A percentile compares a stretch with the other conserved stretches of the same genome.
Evolutionary conservation across 345 rosid species (phyloP).

Genomic region (Linum lewisii): DNA sequence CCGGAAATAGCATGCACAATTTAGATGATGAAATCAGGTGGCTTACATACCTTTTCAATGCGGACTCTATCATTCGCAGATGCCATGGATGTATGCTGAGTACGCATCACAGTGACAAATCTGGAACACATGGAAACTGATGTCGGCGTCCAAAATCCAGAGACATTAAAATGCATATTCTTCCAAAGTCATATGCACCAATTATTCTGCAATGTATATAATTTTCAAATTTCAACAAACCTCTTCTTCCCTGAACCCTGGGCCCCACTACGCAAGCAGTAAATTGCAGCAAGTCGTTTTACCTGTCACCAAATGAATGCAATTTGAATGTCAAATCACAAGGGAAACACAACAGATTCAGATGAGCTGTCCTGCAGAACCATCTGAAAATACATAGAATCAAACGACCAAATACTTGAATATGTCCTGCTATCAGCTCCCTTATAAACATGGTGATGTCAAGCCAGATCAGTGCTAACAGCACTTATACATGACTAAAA

Average conservation of each 20-base stretch:
- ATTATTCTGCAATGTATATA: background rate
- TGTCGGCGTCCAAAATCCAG: constrained; percentile 9
- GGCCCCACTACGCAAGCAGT: constrained; percentile 47
- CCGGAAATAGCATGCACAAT: constrained; percentile 1
- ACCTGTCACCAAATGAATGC: constrained; percentile 25
- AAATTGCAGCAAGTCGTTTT: constrained; percentile 66
- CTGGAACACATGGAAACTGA: constrained; percentile 23
- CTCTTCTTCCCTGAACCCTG: constrained; percentile 87
- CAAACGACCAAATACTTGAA: background rate
- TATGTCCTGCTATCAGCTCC: background rate
- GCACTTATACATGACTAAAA: too few relatives aligned
- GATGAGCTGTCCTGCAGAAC: background rate
- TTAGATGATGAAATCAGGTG: constrained; percentile 3
- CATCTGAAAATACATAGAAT: background rate
- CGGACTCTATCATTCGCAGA: constrained; percentile 64
- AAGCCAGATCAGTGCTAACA: background rate
- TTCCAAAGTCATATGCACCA: background rate
- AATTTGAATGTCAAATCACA: background rate
- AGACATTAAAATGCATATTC: background rate
- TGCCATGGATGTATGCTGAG: constrained; percentile 77
- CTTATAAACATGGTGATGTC: background rate
- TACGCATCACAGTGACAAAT: constrained; percentile 58
- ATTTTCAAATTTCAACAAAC: constrained; percentile 12
- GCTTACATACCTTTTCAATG: constrained; percentile 48
- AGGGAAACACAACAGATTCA: background rate